Conservation (phyloP, 2,329 filamentous ascomycete genomes). For the Ilyonectria destructans region DNA sequence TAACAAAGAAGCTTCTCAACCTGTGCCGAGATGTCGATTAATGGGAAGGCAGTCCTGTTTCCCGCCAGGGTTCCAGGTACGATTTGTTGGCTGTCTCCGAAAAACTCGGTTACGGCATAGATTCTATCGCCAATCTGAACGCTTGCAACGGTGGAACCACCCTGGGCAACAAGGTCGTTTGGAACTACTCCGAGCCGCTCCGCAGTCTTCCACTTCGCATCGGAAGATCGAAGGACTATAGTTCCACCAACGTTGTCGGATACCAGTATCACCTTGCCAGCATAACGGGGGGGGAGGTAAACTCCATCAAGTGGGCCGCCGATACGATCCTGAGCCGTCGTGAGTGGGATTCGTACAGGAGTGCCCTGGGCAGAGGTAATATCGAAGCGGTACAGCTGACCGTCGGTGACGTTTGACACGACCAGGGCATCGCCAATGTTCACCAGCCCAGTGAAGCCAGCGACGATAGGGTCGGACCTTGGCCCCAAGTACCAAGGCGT, state of each 20-base stretch:
- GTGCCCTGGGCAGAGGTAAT: constrained; percentile 18
- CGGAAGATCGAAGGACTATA: constrained; percentile 55
- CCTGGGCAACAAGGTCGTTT: constrained; percentile 33
- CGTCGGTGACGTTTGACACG: constrained; percentile 51
- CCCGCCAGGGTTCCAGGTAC: too few relatives aligned
- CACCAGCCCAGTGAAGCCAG: constrained; percentile 4
- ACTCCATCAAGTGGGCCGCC: constrained; percentile 48
- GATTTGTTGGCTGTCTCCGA: constrained; percentile 15
- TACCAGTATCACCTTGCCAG: constrained; percentile 54
- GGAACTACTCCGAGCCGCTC: constrained; percentile 55
- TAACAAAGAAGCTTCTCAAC: too few relatives aligned
- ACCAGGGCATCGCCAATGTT: constrained; percentile 48
- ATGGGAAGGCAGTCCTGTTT: too few relatives aligned
- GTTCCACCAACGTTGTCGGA: constrained; percentile 52
- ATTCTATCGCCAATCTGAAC: constrained; percentile 35
- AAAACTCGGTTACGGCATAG: constrained; percentile 25
- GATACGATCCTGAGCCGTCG: too few relatives aligned
- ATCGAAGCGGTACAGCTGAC: constrained; percentile 56
- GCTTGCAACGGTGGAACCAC: constrained; percentile 33
- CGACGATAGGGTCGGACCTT: constrained; percentile 45
- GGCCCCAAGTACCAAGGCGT: constrained; percentile 54
- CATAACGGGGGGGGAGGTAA: constrained; percentile 54
- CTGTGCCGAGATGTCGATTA: too few relatives aligned
- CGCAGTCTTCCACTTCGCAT: constrained; percentile 55
- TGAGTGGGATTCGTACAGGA: too few relatives aligned